These are phyloP conservation scores for Rhizophora apiculata DNA, from an alignment of 345 rosid species.

Conservation along the genomic window DNA sequence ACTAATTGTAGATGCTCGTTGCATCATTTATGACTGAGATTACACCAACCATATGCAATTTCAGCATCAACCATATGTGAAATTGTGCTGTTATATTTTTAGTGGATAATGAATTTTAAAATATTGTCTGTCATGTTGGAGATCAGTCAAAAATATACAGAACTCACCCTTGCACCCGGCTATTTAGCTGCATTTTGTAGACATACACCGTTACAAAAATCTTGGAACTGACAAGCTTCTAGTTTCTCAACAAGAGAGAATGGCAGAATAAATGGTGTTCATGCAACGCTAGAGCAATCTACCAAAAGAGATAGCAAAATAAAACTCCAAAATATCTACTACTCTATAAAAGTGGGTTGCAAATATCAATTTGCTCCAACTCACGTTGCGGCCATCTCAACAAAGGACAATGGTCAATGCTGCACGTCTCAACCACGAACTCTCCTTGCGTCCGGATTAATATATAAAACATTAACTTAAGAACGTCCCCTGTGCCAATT, in stretches of 20 bases:
- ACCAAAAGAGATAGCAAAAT: neutral
- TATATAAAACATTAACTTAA: too few species aligned
- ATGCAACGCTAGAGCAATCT: neutral
- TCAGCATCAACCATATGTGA: slow-evolving; percentile 5
- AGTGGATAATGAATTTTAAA: neutral
- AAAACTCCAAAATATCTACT: neutral
- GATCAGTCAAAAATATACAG: neutral
- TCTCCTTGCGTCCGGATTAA: too few species aligned
- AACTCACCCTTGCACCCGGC: neutral
- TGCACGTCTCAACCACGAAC: neutral
- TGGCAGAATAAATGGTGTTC: neutral
- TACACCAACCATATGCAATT: slow-evolving; percentile 10
- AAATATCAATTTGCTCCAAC: too few species aligned
- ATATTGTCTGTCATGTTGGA: neutral
- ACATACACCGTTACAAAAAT: neutral
- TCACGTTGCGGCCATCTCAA: too few species aligned
- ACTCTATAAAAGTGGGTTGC: neutral
- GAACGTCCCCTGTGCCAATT: too few species aligned
- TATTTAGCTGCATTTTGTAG: neutral
- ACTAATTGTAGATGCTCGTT: slow-evolving; percentile 33
- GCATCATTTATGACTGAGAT: slow-evolving; percentile 42
- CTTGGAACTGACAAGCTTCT: neutral
- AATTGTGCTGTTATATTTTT: neutral
- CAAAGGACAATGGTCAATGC: too few species aligned
- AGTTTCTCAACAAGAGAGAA: neutral